Base-by-base conservation (phyloP, 1,284 basidiomycete species). In the Ganoderma meredithae region DNA sequence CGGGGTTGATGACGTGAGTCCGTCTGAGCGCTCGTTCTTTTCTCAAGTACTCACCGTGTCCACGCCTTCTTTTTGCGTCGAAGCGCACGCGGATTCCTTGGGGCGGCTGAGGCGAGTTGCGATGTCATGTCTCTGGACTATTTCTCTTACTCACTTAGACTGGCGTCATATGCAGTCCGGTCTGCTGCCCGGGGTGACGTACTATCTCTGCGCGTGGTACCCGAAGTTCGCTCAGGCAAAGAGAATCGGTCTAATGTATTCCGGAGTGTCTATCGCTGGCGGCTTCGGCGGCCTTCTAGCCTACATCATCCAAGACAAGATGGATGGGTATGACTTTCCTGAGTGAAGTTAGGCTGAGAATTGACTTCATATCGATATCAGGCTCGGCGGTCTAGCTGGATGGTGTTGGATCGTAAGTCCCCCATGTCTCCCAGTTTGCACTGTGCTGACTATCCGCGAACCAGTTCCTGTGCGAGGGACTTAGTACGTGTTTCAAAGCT, bases 181-280 rank as follows among this genome's bases (percentile, higher is more conserved):
- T 87, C 89, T 77, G 88, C 90, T 72, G 85, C 88, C 41, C 83
- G 89, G 41, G 76, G 83, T 68, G 81, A 81, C 71, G 78, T 91
- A 63, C 85, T 89, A 67, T 76, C 84, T 69, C 81, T 88, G 83
- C 82, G 68, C 63, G 12, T 71, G 70, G 70, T 71, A 71, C 39
- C 66, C 66, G 22, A 60, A 71, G 19, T 47, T 60, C 3, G 67
- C 69, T 33, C 67, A 69, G 17, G 69, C 67, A 3, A 65, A 64
- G 58, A 65, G 72, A 7, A 62, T 72, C 13, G 60, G 86, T 8
- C 78, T 83, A n/a, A 88, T 88, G 80, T 88, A 88, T 71, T 85
- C 86, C 1, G 81, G 83, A 0, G 84, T 86, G 39, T 86, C 87
- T 0, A 77, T 88, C 22, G 84, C 88, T 0, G 70, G 87, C 59